Evolutionary conservation across 306 rosid species (phyloP), one percentile per base, ranked within the genome.

Genomic region (Cucurbita pepo): DNA sequence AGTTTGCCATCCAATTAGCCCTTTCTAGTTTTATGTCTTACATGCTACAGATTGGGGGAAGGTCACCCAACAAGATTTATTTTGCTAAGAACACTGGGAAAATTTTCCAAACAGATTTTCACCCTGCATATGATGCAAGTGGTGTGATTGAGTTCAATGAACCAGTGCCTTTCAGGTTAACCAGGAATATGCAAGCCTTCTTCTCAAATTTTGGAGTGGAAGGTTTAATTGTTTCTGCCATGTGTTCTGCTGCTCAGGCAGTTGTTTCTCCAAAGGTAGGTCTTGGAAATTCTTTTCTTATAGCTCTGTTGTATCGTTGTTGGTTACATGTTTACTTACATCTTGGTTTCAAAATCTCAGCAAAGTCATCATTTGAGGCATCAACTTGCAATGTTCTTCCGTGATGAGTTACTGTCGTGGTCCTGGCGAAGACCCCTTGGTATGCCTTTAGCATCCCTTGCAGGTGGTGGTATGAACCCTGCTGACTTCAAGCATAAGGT

Each of bases 401-500:
- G 99, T 2, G 99, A 95, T 81, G 99, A 95, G 81, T 87, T 95
- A 48, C 84, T 95, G 73, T 95, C 99, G 47, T 95, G 96, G 97
- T 95, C 99, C 74, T 95, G 99, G 99, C 90, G 99, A 85, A 89
- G 97, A 84, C 97, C 97, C 22, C 88, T 88, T 10, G 99, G 99
- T 82, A 85, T 89, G 92, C 92, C 97, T 75, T 79, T 89, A 78
- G 89, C 88, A 60, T 83, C 96, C 25, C 79, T 90, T 75, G 82
- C 91, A 69, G 96, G 93, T 50, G 97, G 96, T 45, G 78, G 89
- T 41, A 85, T 89, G 86, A 95, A 83, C 77, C 91, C 97, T 15
- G 54, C 77, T 72, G 99, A 91, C 80, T 91, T 95, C 75, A 89
- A 89, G 78, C 95, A 91, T 80, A 95, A 91, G 83, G 92, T 95